Conservation (phyloP, 768 basidiomycete species). For the Tricholoma furcatifolium region DNA sequence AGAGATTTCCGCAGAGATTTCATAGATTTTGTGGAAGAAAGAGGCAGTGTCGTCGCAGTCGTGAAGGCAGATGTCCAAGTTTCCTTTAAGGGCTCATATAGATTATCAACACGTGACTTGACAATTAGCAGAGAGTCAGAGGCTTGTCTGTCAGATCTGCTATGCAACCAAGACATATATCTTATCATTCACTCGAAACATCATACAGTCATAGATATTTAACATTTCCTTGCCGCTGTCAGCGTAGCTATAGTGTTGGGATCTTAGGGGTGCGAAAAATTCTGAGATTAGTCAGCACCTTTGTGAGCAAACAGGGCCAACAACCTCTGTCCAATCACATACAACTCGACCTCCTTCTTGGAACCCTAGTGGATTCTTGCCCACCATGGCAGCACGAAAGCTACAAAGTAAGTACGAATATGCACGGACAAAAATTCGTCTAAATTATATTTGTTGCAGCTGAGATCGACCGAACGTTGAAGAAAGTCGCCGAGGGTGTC, state of each 20-base stretch:
- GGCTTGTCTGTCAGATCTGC: too few relatives aligned
- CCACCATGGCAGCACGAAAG: constrained; percentile 85
- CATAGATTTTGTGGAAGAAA: constrained; percentile 44
- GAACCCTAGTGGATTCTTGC: constrained; percentile 19
- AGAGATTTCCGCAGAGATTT: constrained; percentile 84
- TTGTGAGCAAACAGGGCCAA: constrained; percentile 26
- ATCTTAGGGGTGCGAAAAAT: not conserved
- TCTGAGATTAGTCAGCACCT: constrained; percentile 22
- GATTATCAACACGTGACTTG: constrained; percentile 23
- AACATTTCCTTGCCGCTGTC: too few relatives aligned
- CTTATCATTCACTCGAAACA: too few relatives aligned
- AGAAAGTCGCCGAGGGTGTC: constrained; percentile 95
- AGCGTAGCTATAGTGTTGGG: too few relatives aligned
- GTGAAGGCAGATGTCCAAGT: constrained; percentile 22
- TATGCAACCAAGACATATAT: too few relatives aligned
- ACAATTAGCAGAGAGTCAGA: constrained; percentile 19
- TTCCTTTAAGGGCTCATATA: constrained; percentile 13
- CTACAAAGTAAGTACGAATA: constrained; percentile 63
- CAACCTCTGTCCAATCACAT: not conserved
- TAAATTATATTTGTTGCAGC: constrained; percentile 46
- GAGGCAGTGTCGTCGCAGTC: constrained; percentile 23
- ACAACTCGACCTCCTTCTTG: constrained; percentile 6
- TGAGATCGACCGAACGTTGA: constrained; percentile 98
- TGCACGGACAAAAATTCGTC: not conserved
- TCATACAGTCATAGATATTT: too few relatives aligned